Base-by-base conservation (phyloP, 257 asterid species). In the Schizonepeta tenuifolia region DNA sequence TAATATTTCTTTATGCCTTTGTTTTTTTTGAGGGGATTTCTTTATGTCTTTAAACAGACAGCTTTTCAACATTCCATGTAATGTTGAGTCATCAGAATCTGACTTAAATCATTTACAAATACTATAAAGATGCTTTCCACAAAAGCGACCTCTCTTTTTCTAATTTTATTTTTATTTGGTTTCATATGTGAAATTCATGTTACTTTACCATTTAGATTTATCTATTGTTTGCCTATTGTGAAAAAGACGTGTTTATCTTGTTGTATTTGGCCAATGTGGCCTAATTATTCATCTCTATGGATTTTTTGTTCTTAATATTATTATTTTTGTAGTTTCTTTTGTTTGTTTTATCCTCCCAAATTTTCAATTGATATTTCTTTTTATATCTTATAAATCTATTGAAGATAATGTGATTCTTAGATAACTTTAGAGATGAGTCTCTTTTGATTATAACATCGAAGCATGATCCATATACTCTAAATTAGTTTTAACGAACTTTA, bases 1-100 rank as follows among this genome's bases (percentile, higher is more conserved):
- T 36, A 20, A 21, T 62, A 24, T 33, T 69, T 54, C 20, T 57
- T 75, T 69, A 56, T 24, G 26, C 26, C 26, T 24, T 24, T 24
- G 2, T 24, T 24, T 24, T 24, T 24, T 24, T 24, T 1, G 26
- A 24, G 26, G 26, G 26, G 26, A 24, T 24, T 24, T 24, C 26
- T 24, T 24, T 24, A 24, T 24, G 13, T 69, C 26, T 50, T 51
- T 24, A 22, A 11, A 44, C 17, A 54, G 54, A 57, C 65, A 56
- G 9, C 67, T 77, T 73, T 80, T 57, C 68, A 26, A 57, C 69
- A 50, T 20, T 77, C 83, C 88, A 80, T 79, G 85, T 74, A 81
- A 79, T 71, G 85, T 83, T 77, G 93, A 87, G 85, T 84, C 93
- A 89, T 71, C 33, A 56, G 72, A 81, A 69, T 67, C 75, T 7